Conservation (phyloP, 768 basidiomycete genomes). For the Amanita pseudoporphyria region DNA sequence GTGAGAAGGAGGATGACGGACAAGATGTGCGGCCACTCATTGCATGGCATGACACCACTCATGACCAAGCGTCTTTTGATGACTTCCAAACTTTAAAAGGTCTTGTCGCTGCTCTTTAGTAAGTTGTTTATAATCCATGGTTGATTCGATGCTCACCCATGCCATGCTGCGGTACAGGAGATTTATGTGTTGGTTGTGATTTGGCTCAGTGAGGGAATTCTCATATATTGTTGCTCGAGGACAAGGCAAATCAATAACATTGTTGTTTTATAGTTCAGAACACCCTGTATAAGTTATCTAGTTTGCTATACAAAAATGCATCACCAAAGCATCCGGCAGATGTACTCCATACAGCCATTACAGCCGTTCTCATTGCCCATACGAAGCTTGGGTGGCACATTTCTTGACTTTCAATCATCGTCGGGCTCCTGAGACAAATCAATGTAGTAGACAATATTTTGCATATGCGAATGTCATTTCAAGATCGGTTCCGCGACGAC, state of each 20-base stretch:
- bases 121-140: background rate
- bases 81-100: background rate
- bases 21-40: conserved; percentile 12
- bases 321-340: background rate
- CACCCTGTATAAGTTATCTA: conserved; percentile 1
- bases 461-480: too few relatives aligned
- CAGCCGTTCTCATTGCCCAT: too few relatives aligned
- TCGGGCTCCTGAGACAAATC: too few relatives aligned
- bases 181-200: background rate
- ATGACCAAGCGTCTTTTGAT: too few relatives aligned
- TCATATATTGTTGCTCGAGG: background rate
- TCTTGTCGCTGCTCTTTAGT: conserved; percentile 1
- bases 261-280: conserved; percentile 1
- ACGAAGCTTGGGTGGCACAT: too few relatives aligned
- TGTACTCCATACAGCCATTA: too few relatives aligned
- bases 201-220: background rate
- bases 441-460: too few relatives aligned
- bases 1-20: conserved; percentile 12
- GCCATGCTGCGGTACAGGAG: background rate
- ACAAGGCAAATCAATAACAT: background rate
- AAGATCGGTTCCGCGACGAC: too few relatives aligned
- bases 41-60: conserved; percentile 14
- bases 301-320: background rate
- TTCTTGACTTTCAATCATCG: too few relatives aligned
- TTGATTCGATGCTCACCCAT: background rate